Base-by-base conservation (phyloP, 163 green algal genomes). In the Chloromonas sp. region DNA sequence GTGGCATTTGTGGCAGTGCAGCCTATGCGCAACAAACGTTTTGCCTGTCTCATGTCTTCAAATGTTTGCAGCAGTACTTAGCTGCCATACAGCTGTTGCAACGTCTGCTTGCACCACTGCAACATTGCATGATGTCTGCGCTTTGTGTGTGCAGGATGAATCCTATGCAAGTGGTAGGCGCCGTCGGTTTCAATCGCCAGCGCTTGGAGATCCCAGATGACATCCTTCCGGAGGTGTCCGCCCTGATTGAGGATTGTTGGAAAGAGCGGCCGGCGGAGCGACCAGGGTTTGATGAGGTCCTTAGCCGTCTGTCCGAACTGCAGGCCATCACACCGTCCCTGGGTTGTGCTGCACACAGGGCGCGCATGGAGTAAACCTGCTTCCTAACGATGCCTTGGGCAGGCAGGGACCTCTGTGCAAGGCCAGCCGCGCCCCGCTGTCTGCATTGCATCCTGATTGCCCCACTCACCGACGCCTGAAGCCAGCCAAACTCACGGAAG, bases 221-320 rank as follows among this genome's bases (percentile, higher is more conserved):
- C n/a, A 81, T 95, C 61, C 89, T 92, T 8, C 84, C 91, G 0
- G 85, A 77, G 2, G 82, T 98, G 11, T 71, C 61, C 0, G 66
- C 78, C 11, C 86, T 98, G 66, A 97, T 98, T 60, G 61, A 83
- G 2, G 78, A 85, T 3, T 97, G 94, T 88, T 97, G 92, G 91
- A 84, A 84, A 0, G 87, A 88, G 13, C 82, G 92, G 60, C 89
- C 92, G 0, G 62, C 62, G 2, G 84, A 91, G 14, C 85, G 95
- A 3, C 95, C 94, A 2, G 87, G 85, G 61, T 98, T 97, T 81
- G 82, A 59, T 2, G 85, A 93, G 58, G 86, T 94, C 15, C 85
- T 95, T 60, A 81, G 66, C 58, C 84, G 84, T 3, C 62, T 87
- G 36, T 14, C 13, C n/a, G 60, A 14, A 1, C 57, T 84, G 62